Conservation (phyloP, 2,329 filamentous ascomycete genomes). For the Amesomyces nigricolor region DNA sequence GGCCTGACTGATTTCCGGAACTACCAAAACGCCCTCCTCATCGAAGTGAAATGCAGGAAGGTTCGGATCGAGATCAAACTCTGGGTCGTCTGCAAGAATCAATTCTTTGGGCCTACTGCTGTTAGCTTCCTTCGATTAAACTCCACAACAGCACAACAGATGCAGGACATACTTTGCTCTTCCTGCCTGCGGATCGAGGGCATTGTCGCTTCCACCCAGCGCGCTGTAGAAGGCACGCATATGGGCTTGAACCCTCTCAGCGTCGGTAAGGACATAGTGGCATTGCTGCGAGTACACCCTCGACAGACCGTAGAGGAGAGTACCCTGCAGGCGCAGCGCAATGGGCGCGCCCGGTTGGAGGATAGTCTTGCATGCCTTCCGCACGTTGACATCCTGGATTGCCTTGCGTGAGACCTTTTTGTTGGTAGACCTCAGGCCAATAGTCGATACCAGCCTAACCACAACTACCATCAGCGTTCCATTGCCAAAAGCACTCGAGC, state of each 20-base stretch:
- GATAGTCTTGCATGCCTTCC: conserved; percentile 84
- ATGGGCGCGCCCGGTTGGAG: conserved; percentile 74
- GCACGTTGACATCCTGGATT: conserved; percentile 81
- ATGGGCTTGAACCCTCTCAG: conserved; percentile 65
- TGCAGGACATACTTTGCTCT: conserved; percentile 59
- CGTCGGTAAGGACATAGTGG: conserved; percentile 75
- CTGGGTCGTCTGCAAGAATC: conserved; percentile 73
- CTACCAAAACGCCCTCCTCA: conserved; percentile 31
- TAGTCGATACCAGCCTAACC: conserved; percentile 80
- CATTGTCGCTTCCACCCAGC: conserved; percentile 44
- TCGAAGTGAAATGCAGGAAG: conserved; percentile 53
- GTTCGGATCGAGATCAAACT: conserved; percentile 63
- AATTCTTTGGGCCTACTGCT: conserved; percentile 64
- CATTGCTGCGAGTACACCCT: conserved; percentile 85
- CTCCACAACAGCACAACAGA: neutral
- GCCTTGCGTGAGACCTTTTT: conserved; percentile 77
- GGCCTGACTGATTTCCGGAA: conserved; percentile 33
- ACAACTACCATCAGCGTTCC: neutral
- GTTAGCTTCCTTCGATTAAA: neutral
- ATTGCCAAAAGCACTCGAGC: neutral
- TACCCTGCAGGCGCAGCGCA: conserved; percentile 84
- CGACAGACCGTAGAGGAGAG: conserved; percentile 77
- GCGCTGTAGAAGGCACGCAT: conserved; percentile 64
- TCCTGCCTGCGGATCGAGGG: conserved; percentile 64
- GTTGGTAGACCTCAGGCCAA: conserved; percentile 65